These are phyloP conservation scores for Metschnikowia dekortorum DNA, from an alignment of 805 yeast species.

Conservation along the genomic window DNA sequence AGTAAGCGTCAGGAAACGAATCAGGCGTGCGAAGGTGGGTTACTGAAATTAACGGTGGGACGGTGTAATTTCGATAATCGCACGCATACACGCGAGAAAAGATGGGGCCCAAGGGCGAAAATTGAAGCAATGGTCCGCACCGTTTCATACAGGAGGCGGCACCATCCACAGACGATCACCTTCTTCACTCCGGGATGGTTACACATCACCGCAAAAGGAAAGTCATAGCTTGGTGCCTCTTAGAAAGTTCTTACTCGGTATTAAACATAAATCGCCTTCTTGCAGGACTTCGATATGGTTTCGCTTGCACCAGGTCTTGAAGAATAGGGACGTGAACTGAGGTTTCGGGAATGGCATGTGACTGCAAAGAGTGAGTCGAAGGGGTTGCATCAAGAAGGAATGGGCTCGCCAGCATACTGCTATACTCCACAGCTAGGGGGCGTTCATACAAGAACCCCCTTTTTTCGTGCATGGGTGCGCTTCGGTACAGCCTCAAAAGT, in stretches of 20 bases:
- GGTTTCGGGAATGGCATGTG: background rate
- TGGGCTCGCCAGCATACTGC: background rate
- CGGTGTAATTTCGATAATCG: background rate
- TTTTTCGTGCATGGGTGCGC: constrained; percentile 3
- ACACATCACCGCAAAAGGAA: no score
- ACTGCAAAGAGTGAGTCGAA: background rate
- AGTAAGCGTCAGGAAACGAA: background rate
- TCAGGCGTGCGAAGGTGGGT: background rate
- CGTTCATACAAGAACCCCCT: background rate
- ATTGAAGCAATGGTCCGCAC: background rate
- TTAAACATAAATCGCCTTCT: no score
- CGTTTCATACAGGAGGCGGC: background rate
- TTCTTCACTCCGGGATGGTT: no score
- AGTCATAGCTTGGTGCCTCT: no score
- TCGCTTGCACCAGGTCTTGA: background rate
- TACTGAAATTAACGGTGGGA: background rate
- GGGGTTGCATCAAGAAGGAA: background rate
- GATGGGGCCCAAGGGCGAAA: background rate
- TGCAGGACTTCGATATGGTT: no score
- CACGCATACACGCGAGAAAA: background rate
- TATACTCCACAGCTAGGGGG: background rate
- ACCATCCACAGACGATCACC: no score
- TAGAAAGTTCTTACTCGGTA: no score
- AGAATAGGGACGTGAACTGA: background rate
- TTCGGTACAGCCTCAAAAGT: background rate